These are phyloP conservation scores for Alternaria gaisen DNA, from an alignment of 2,329 filamentous ascomycete genomes.

Conservation along the genomic window DNA sequence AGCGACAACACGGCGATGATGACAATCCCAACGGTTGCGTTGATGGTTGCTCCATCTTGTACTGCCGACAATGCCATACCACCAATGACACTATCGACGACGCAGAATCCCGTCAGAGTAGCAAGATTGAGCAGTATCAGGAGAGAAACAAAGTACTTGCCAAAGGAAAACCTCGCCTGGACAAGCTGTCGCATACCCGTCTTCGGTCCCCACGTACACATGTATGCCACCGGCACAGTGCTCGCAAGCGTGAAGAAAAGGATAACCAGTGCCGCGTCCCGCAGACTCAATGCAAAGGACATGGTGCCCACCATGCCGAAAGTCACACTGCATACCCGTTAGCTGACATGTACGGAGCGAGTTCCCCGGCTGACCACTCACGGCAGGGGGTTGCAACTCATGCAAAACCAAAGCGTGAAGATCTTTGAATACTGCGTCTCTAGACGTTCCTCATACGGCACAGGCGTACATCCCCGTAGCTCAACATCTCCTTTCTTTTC, in stretches of 20 bases:
- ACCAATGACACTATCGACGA: slow-evolving; percentile 69
- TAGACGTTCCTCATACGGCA: slow-evolving; percentile 63
- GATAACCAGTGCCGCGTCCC: slow-evolving; percentile 67
- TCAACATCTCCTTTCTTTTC: slow-evolving; percentile 42
- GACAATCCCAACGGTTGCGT: slow-evolving; percentile 66
- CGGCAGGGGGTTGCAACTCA: slow-evolving; percentile 66
- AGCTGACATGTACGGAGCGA: neutral
- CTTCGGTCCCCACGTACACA: slow-evolving; percentile 67
- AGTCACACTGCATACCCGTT: slow-evolving; percentile 57
- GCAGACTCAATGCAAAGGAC: slow-evolving; percentile 63
- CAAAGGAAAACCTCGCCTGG: slow-evolving; percentile 69
- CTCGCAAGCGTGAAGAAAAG: slow-evolving; percentile 70
- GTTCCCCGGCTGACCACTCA: slow-evolving; percentile 46
- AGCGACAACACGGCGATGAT: slow-evolving; percentile 66
- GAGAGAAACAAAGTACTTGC: slow-evolving; percentile 64
- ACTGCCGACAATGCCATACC: slow-evolving; percentile 59
- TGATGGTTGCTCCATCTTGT: slow-evolving; percentile 52
- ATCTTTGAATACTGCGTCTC: slow-evolving; percentile 64
- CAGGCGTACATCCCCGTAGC: slow-evolving; percentile 62
- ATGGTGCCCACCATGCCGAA: slow-evolving; percentile 70
- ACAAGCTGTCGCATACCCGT: slow-evolving; percentile 73
- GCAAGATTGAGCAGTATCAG: slow-evolving; percentile 70
- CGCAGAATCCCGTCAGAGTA: slow-evolving; percentile 69
- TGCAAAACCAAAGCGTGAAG: slow-evolving; percentile 69
- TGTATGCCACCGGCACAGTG: slow-evolving; percentile 63